Conservation (phyloP, 1,284 basidiomycete species). For the Filobasidium uniguttulatum region DNA sequence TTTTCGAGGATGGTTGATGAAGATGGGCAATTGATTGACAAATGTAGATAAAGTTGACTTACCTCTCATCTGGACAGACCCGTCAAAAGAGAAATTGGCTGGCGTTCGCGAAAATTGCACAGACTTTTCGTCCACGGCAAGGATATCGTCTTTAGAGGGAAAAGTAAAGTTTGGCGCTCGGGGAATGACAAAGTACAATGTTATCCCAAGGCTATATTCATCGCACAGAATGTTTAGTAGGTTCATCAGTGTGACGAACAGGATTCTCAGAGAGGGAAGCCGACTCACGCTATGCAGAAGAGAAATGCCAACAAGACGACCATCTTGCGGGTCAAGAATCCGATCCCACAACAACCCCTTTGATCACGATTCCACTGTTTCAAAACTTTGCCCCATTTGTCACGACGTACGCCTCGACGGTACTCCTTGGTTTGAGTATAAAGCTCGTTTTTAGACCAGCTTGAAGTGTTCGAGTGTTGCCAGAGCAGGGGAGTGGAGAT, state of each 20-base stretch:
- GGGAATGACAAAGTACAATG: conserved; percentile 62
- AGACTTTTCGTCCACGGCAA: conserved; percentile 48
- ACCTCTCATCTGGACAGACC: conserved; percentile 51
- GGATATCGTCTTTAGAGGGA: conserved; percentile 36
- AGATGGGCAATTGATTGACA: too few species aligned
- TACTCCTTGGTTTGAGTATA: conserved; percentile 56
- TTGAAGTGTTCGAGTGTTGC: too few species aligned
- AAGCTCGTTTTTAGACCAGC: conserved; percentile 63
- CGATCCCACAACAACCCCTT: conserved; percentile 54
- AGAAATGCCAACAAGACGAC: conserved; percentile 55
- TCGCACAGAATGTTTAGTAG: neutral
- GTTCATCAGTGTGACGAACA: too few species aligned
- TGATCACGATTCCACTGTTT: conserved; percentile 58
- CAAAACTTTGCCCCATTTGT: conserved; percentile 47
- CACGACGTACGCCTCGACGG: conserved; percentile 29
- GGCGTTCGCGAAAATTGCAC: conserved; percentile 52
- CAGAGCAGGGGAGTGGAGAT: too few species aligned
- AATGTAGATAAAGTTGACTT: conserved; percentile 11
- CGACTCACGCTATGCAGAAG: conserved; percentile 49
- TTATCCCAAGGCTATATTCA: conserved; percentile 46
- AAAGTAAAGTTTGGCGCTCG: conserved; percentile 59
- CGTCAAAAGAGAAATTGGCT: conserved; percentile 74
- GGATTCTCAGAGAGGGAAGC: too few species aligned
- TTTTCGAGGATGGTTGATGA: too few species aligned
- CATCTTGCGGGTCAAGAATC: conserved; percentile 54